Evolutionary conservation across 1,139 yeast genomes (phyloP).

Genomic region (Yamadazyma friedrichii): DNA sequence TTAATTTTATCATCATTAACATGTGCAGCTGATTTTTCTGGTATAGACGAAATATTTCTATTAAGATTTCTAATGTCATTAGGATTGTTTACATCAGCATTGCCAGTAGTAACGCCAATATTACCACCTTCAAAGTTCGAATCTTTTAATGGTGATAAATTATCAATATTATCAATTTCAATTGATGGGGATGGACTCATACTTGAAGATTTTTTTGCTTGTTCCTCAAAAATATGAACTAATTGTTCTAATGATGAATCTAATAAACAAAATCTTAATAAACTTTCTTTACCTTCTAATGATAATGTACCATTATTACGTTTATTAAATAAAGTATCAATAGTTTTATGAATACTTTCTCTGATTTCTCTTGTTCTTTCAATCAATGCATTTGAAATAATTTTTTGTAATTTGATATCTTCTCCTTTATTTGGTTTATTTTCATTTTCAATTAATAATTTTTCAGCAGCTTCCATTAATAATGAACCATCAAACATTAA

Average conservation of each 20-base stretch:
- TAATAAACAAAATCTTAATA: slow-evolving; percentile 42
- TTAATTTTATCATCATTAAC: slow-evolving; percentile 1
- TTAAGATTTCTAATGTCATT: not conserved
- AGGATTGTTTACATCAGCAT: not conserved
- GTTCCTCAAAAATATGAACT: slow-evolving; percentile 44
- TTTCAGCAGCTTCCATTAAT: slow-evolving; percentile 66
- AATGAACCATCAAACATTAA: slow-evolving; percentile 49
- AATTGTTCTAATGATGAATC: slow-evolving; percentile 46
- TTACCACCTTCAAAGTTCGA: not conserved
- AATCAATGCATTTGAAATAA: slow-evolving; percentile 42
- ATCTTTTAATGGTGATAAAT: too few relatives aligned
- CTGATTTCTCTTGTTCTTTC: slow-evolving; percentile 43
- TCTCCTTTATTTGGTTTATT: slow-evolving; percentile 27
- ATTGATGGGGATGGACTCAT: slow-evolving; percentile 26
- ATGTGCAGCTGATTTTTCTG: slow-evolving; percentile 1
- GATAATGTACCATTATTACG: slow-evolving; percentile 37
- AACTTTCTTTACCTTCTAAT: slow-evolving; percentile 45
- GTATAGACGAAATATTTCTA: not conserved
- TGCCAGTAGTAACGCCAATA: not conserved
- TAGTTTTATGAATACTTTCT: slow-evolving; percentile 40
- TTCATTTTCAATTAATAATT: slow-evolving; percentile 45
- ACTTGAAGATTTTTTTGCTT: slow-evolving; percentile 23
- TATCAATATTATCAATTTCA: slow-evolving; percentile 6
- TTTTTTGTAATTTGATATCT: slow-evolving; percentile 38
- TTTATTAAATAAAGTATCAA: slow-evolving; percentile 38